Base-by-base conservation (phyloP, 345 rosid species). In the Euphorbia peplus region DNA sequence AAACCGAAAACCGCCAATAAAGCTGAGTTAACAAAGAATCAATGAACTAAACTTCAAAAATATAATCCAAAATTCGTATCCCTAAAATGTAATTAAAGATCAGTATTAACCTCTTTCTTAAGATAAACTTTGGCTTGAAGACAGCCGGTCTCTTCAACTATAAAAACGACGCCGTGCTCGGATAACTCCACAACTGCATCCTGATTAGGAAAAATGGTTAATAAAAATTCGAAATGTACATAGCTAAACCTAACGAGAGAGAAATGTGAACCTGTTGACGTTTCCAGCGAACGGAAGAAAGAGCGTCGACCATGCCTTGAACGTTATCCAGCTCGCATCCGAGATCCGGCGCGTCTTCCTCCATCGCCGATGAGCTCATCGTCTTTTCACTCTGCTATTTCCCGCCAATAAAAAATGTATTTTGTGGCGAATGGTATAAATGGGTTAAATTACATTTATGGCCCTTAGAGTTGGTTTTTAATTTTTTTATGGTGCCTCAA, bases 121-220 rank as follows among this genome's bases (percentile, higher is more conserved):
- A 93, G 92, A 80, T 93, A 91, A 80, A 89, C 95, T 77, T 89
- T 91, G 69, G 92, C 97, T 64, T 89, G 97, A 71, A 93, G 96
- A 79, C 97, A 32, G 6, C 37, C 37, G 37, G 6, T 32, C 37
- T 32, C 37, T 32, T 32, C 37, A 32, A 32, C 37, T 32, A 32
- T 32, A 6, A 32, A 32, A 32, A 32, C 37, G 58, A 93, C 54
- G 51, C 98, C 97, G 63, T 91, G 97, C 57, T 91, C 98, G 0
- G 95, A 91, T 48, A 93, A 63, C 48, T 91, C 95, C 4, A 93
- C 71, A n/a, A 93, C 76, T 7, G 98, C 96, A 64, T 89, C 98
- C 95, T 93, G 67, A 50, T 35, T 30, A 18, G 61, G 22, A 53
- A 57, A 19, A 52, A 15, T 53, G 37, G 56, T 19, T 18, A 56